Base-by-base conservation (phyloP, 1,284 basidiomycete genomes). In the Wallemia ichthyophaga region DNA sequence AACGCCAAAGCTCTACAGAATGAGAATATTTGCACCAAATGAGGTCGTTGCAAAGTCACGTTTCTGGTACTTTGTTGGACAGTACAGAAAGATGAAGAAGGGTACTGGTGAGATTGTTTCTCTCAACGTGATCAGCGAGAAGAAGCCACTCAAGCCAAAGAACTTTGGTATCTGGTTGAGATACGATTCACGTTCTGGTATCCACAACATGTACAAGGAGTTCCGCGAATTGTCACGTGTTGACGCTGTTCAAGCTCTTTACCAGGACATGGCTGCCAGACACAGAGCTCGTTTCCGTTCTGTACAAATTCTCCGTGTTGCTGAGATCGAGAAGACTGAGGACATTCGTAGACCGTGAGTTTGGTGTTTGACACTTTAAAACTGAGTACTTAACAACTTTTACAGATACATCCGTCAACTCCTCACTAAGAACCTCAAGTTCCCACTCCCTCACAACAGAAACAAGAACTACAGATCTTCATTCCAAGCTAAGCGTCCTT, bases 111-210 rank as follows among this genome's bases (percentile, higher is more conserved):
- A 98, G 78, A 89, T 98, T 71, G 89, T 98, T 72, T 87, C 86
- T 71, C 81, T 98, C 75, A 92, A 95, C 75, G 78, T 85, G 73
- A 92, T 94, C 70, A 79, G 82, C 67, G 92, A 98, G 77, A 89
- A 86, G 79, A 87, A 84, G 74, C 92, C 94, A 33, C 72, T 91
- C 72, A 91, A 92, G 76, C 85, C 95, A 71, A 98, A 98, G 81
- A 96, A 95, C 83, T 96, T 98, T 70, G 94, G 89, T 68, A 86
- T 98, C 75, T 98, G 92, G 92, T 75, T 98, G 71, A 86, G 94
- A 67, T 98, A 98, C 76, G 92, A 94, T 75, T 94, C 89, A 61
- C 86, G 88, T 68, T 92, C 87, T 58, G 89, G 89, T 64, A 95
- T 91, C 61, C 89, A 94, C 81, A 94, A 95, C 64, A 76, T 77